Percentiles rank a stretch among this genome's conserved stretches.
phyloP scores from a whole-genome alignment of 257 asterid genomes.

The Solanum lignicaule region DNA sequence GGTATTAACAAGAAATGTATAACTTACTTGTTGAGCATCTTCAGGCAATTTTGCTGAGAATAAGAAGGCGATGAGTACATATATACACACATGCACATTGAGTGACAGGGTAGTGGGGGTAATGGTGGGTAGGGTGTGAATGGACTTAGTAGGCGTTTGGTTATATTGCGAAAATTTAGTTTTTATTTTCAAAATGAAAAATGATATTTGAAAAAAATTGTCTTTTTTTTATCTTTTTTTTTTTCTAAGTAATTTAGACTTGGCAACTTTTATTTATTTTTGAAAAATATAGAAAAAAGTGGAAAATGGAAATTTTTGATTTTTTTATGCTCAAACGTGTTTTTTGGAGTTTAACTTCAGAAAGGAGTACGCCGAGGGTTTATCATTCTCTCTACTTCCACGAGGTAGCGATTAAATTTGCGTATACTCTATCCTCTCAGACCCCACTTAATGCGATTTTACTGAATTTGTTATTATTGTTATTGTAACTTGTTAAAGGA shows the following conservation, averaged over 20 bases:
- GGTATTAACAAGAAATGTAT: not conserved
- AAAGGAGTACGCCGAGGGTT: not conserved
- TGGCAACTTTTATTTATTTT: not conserved
- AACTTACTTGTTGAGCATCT: not conserved
- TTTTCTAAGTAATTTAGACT: too few species aligned
- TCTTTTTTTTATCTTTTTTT: too few species aligned
- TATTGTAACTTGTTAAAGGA: not conserved
- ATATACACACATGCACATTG: not conserved
- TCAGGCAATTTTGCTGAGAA: not conserved
- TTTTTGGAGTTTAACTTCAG: not conserved
- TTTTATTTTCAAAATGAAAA: too few species aligned
- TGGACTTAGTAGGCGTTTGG: not conserved
- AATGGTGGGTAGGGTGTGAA: not conserved
- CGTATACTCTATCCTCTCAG: accelerated
- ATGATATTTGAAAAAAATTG: too few species aligned
- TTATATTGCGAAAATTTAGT: not conserved
- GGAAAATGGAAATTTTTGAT: too few species aligned
- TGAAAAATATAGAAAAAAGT: not conserved
- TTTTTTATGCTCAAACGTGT: too few species aligned
- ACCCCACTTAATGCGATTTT: not conserved
- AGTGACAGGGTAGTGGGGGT: not conserved
- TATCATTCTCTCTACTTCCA: not conserved
- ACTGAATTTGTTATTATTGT: too few species aligned
- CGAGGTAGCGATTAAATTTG: accelerated
- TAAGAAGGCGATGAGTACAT: not conserved